These are phyloP conservation scores for Hypomontagnella monticulosa DNA, from an alignment of 495 filamentous ascomycete species.

Conservation along the genomic window DNA sequence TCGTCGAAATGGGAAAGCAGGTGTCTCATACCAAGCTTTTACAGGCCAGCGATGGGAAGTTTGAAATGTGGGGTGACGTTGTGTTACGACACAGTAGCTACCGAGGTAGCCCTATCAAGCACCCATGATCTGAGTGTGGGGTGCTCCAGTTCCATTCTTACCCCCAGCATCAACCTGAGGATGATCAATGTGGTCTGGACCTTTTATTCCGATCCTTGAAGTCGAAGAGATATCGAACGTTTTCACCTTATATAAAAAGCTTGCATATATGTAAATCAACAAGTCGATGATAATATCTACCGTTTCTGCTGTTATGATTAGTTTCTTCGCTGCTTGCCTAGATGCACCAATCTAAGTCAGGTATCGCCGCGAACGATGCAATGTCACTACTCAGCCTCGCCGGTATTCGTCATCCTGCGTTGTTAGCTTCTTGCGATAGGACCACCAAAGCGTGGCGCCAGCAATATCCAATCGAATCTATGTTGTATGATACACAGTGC, in stretches of 20 bases:
- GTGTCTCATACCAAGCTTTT: conserved; percentile 18
- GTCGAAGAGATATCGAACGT: background rate
- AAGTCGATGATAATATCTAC: no score
- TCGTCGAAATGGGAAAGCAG: background rate
- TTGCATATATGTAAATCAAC: background rate
- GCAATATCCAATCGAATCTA: no score
- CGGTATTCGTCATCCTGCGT: conserved; percentile 35
- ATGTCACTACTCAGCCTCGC: conserved; percentile 26
- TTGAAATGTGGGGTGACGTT: conserved; percentile 34
- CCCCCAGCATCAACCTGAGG: no score
- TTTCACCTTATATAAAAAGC: background rate
- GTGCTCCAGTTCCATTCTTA: background rate
- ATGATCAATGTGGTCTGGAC: conserved; percentile 17
- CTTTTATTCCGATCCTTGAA: background rate
- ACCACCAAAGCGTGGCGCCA: no score
- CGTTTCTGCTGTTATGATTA: no score
- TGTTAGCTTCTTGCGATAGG: background rate
- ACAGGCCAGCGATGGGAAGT: conserved; percentile 12
- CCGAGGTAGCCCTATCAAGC: background rate
- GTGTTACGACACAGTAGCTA: conserved; percentile 12
- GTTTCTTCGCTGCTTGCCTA: no score
- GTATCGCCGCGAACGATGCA: conserved; percentile 18
- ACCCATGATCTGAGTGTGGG: background rate
- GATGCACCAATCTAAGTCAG: no score
- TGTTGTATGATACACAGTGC: no score